Base-by-base conservation (phyloP, 495 filamentous ascomycete species). In the Penicillium goetzii region DNA sequence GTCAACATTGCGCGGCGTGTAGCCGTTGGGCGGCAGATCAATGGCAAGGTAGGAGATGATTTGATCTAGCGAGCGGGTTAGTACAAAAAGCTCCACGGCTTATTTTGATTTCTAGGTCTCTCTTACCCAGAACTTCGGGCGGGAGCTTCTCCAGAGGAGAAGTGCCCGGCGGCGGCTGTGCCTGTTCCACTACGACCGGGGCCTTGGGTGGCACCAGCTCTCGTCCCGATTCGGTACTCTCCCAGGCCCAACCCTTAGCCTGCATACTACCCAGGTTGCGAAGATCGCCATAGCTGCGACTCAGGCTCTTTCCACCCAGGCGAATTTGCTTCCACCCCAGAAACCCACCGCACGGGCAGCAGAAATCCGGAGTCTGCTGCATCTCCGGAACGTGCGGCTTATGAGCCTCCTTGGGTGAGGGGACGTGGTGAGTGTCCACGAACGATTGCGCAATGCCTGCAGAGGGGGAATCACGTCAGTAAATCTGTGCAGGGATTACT, bases 1-100 rank as follows among this genome's bases (percentile, higher is more conserved):
- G 72, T 96, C 92, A 54, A 90, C 84, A 75, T 96, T 96, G 38
- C 92, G 88, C 32, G 90, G 85, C 2, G 88, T 84, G 63, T 92
- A 85, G 41, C 89, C 90, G 76, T 92, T 90, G 56, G 90, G 88
- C 11, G 90, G 92, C 23, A 92, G 76, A 71, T 94, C 91, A 50
- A 92, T 71, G 14, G 87, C 88, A 32, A 96, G 80, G 49, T 89
- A 81, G 40, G 87, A 88, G 66, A 95, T 90, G 66, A 95, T 91
- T 76, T 89, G 81, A 61, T 88, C 92, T 92, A 66, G 11, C 58
- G 53, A 77, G 19, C 58, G 73, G 70, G 52, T 59, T 54, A 63
- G 62, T 68, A 36, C 50, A 61, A 59, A 43, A 32, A 49, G 23
- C 52, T 41, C 26, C 41, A 33, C 21, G 58, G 52, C 25, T 36